Evolutionary conservation across 305 asterid species (phyloP).

Genomic region (Fraxinus nigra): DNA sequence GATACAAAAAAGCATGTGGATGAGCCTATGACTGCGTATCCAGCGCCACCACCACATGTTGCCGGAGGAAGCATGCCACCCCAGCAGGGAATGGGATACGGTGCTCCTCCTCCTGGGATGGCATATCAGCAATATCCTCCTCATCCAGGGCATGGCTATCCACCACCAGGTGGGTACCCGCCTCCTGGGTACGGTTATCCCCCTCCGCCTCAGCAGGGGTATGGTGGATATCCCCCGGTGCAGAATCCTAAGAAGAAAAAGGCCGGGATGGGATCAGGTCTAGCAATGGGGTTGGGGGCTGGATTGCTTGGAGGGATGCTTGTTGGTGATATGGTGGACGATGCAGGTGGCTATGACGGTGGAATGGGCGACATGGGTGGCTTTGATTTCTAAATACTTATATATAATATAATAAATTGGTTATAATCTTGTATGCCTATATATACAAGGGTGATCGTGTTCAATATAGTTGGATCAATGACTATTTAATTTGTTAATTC

Average conservation of each 20-base stretch:
- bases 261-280: slow-evolving; percentile 44
- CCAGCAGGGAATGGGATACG: slow-evolving; percentile 29
- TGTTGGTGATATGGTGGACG: slow-evolving; percentile 76
- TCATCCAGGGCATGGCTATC: slow-evolving; percentile 25
- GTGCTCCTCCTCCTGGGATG: slow-evolving; percentile 23
- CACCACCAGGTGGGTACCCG: slow-evolving; percentile 29
- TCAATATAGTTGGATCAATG: neutral
- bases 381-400: slow-evolving; percentile 31
- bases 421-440: neutral
- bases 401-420: neutral
- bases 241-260: slow-evolving; percentile 50
- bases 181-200: slow-evolving; percentile 36
- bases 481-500: neutral
- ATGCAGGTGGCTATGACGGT: slow-evolving; percentile 54
- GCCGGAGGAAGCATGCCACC: slow-evolving; percentile 18
- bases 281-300: slow-evolving; percentile 75
- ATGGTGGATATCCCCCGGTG: slow-evolving; percentile 28
- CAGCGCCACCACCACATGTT: slow-evolving; percentile 21
- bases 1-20: slow-evolving; percentile 23
- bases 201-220: slow-evolving; percentile 17
- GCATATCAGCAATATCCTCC: slow-evolving; percentile 25
- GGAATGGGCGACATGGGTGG: slow-evolving; percentile 36
- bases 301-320: slow-evolving; percentile 89
- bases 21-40: slow-evolving; percentile 50
- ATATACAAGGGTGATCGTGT: neutral